Evolutionary conservation across 2,329 filamentous ascomycete genomes (phyloP), one percentile per base, ranked within the genome.

Genomic region (Penicillium palitans): DNA sequence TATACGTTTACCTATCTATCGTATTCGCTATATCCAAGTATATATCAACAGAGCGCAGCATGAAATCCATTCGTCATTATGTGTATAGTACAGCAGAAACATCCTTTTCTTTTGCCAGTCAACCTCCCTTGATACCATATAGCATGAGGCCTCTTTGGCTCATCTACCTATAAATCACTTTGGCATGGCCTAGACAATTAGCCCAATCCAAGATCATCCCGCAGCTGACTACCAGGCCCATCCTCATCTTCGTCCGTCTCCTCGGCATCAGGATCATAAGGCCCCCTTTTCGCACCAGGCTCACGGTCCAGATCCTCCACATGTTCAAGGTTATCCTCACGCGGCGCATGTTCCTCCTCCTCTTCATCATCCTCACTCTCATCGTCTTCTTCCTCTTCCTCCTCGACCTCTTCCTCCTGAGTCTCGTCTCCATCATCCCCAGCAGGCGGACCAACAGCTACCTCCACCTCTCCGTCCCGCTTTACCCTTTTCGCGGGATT

Each of bases 281-380:
- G 50, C 8, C 57, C 57, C 13, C 60, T 67, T 55, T 57, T 65
- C 9, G 59, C 62, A 27, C 67, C 59, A 44, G 64, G 54, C 50
- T 67, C 66, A 13, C 61, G 65, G 67, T 76, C 75, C 58, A 72
- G 51, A 61, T 76, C 75, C 59, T 76, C 74, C 8, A 76, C 55
- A 42, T 48, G 33, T 8, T 54, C 50, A 54, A 58, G 55, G 21
- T 58, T 27, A 41, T 58, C 42, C 27, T 58, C 55, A 42, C 35
- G 55, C 2, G 41, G 49, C 5, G 12, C 42, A 35, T 13, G 42
- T 8, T 70, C 67, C 13, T 66, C 60, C 31, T 61, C 61, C 9
- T 65, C 66, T 9, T 63, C 65, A 5, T 67, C 63, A 24, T 61
- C 68, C 24, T 63, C 62, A 50, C 66, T 64, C 21, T 65, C 67